Percentiles rank a stretch among this genome's conserved stretches.
Conservation (phyloP, 2,329 filamentous ascomycete species). For the Phoma sp. region DNA sequence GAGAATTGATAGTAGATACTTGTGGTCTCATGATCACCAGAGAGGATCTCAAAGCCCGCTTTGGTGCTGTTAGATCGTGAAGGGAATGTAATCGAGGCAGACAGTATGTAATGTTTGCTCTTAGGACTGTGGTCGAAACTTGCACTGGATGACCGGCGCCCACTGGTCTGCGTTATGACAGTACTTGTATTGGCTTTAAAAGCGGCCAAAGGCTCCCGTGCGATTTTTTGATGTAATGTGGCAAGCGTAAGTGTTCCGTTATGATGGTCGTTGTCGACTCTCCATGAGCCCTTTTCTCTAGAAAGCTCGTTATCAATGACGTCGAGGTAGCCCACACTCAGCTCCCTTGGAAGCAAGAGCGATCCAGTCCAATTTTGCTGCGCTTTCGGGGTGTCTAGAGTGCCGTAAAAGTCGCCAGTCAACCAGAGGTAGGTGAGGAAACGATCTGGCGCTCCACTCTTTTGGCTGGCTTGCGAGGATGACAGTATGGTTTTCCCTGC, state of each 20-base stretch:
- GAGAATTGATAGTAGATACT: constrained; percentile 56
- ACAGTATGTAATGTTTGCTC: constrained; percentile 53
- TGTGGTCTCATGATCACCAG: constrained; percentile 52
- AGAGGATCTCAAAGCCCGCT: constrained; percentile 53
- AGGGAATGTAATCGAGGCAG: constrained; percentile 49
- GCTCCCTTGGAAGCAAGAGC: constrained; percentile 53
- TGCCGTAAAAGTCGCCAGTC: constrained; percentile 54
- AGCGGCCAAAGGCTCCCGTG: constrained; percentile 46
- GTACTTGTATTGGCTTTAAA: constrained; percentile 38
- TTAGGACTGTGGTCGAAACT: constrained; percentile 27
- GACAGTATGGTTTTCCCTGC: constrained; percentile 53
- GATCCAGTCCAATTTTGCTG: constrained; percentile 57
- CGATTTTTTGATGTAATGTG: constrained; percentile 51
- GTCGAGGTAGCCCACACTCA: constrained; percentile 53
- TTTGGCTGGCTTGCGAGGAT: constrained; percentile 48
- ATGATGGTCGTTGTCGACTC: constrained; percentile 36
- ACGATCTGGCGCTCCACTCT: constrained; percentile 51
- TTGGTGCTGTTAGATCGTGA: constrained; percentile 46
- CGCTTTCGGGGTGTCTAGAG: constrained; percentile 47
- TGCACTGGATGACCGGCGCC: constrained; percentile 13
- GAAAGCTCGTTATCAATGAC: constrained; percentile 53
- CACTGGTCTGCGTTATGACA: constrained; percentile 21
- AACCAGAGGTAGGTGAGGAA: constrained; percentile 55
- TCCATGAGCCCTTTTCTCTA: constrained; percentile 51
- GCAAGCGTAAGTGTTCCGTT: constrained; percentile 48